These are phyloP conservation scores for Penicillium salamii DNA, from an alignment of 495 filamentous ascomycete genomes.

Conservation along the genomic window DNA sequence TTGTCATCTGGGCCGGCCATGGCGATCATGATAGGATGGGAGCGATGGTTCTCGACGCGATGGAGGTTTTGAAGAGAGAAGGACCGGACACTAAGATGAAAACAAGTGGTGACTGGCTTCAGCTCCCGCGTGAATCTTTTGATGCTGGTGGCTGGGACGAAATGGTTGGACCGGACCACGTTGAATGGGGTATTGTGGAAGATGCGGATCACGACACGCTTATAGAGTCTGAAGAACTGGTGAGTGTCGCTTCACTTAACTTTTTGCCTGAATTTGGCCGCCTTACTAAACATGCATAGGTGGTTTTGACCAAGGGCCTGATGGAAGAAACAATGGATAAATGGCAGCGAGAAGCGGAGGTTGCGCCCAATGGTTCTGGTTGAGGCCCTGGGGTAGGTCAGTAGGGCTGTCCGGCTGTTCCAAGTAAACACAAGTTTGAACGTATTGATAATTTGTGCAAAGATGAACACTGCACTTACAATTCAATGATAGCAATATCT, in stretches of 20 bases:
- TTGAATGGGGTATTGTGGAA: slow-evolving; percentile 13
- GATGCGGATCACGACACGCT: slow-evolving; percentile 18
- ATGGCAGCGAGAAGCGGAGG: slow-evolving; percentile 5
- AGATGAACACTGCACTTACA: too few species aligned
- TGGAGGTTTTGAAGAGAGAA: slow-evolving; percentile 7
- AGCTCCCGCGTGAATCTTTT: slow-evolving; percentile 13
- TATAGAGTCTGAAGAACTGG: slow-evolving; percentile 4
- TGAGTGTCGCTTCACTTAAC: not conserved
- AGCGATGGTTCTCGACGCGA: slow-evolving; percentile 8
- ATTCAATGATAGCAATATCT: too few species aligned
- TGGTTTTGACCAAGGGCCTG: not conserved
- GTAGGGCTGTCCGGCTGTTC: too few species aligned
- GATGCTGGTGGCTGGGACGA: slow-evolving; percentile 17
- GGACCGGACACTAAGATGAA: slow-evolving; percentile 7
- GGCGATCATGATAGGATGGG: slow-evolving; percentile 15
- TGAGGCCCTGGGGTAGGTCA: too few species aligned
- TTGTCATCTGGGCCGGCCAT: slow-evolving; percentile 19
- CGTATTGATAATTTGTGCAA: too few species aligned
- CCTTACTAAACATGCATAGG: slow-evolving; percentile 2
- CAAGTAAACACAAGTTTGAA: too few species aligned
- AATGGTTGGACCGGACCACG: slow-evolving; percentile 16
- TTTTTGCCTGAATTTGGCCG: not conserved
- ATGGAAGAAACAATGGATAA: slow-evolving; percentile 11
- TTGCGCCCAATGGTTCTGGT: not conserved
- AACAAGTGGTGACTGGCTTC: slow-evolving; percentile 11